Evolutionary conservation across 2,329 filamentous ascomycete genomes (phyloP), one percentile per base, ranked within the genome.

Genomic region (Xenosphaeropsis pyriputrescens): DNA sequence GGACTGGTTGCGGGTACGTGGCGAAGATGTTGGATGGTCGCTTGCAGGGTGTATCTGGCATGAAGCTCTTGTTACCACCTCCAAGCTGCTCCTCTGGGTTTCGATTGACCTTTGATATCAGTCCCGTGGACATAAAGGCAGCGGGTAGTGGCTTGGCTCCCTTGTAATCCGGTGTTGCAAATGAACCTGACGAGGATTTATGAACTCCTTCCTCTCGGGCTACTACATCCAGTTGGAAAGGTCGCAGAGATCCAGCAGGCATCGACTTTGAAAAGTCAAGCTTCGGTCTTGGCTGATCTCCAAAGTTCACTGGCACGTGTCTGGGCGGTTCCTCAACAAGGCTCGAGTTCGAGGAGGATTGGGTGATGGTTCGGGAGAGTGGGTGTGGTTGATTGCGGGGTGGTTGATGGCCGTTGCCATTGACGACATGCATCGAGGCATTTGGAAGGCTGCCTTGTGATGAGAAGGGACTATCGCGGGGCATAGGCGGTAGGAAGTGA

Each of bases 11-110:
- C 11, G 76, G 74, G 57, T 72, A 72, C 37, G 81, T 74, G 49
- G 81, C 68, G 60, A 88, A 74, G 40, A 79, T 62, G 47, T 75
- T 78, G 4, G 69, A 65, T 38, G 81, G 78, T 54, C 91, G 86
- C 64, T 96, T 98, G 60, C 91, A 96, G 1, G 91, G 91, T 1
- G 91, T 98, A 54, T 96, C 91, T 1, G 91, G 89, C 67, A 93
- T 88, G 30, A 15, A 32, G 50, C 73, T 63, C 53, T 79, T 76
- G 57, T 68, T 70, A 18, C 61, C 61, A 17, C 63, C 64, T 29
- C 63, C 58, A 38, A 57, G 59, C 46, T 62, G 59, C 52, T 64
- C 60, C 47, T 95, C 85, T 0, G 79, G 72, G 55, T 84, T 79
- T 40, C 84, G 79, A 52, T 91, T 93, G 57, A 93, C 84, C 62